Base-by-base conservation (phyloP, 805 yeast species). In the Cyberlindnera maritima region DNA sequence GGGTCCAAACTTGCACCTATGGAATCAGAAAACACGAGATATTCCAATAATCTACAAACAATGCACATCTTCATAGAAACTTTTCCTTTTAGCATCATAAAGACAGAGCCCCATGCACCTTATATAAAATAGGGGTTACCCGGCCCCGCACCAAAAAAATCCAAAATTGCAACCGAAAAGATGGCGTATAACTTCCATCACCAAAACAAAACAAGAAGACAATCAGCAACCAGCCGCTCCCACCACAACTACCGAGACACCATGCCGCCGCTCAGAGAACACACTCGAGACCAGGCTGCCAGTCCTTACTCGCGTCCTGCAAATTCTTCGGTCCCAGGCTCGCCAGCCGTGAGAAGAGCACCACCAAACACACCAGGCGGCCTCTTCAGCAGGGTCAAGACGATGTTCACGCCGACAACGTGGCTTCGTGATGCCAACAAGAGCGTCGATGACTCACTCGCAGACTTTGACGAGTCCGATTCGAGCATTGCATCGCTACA, bases 331-430 rank as follows among this genome's bases (percentile, higher is more conserved):
- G 36, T 28, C 3, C 48, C 40, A 9, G 21, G 19, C 14, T 23
- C 44, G 19, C 46, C 44, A 17, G 40, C 43, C 21, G 28, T n/a
- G n/a, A 95, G 74, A 68, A 48, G 82, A 76, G 55, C 59, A 52
- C 41, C 50, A 21, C 29, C 43, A 21, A 43, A 49, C 45, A 55
- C 62, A 2, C 62, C 62, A 1, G 58, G 62, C 7, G 52, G 59
- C 31, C 48, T 60, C 28, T 60, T 60, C 40, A 47, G 50, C 28
- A 60, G 52, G 39, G 61, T 59, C 14, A 59, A 47, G 25, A 52
- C 48, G 43, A 58, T 60, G 55, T 60, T 59, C 41, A 52, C 61
- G 2, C 62, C 63, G 8, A 28, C 48, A 6, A 33, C 46, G 2
- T 57, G 61, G 61, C 17, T 43, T 1, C 36, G 31, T 17, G 50